A percentile compares a stretch with the other conserved stretches of the same genome.
These are phyloP conservation scores for Tephrocybe sp. DNA, from an alignment of 768 basidiomycete genomes.

Conservation along the genomic window DNA sequence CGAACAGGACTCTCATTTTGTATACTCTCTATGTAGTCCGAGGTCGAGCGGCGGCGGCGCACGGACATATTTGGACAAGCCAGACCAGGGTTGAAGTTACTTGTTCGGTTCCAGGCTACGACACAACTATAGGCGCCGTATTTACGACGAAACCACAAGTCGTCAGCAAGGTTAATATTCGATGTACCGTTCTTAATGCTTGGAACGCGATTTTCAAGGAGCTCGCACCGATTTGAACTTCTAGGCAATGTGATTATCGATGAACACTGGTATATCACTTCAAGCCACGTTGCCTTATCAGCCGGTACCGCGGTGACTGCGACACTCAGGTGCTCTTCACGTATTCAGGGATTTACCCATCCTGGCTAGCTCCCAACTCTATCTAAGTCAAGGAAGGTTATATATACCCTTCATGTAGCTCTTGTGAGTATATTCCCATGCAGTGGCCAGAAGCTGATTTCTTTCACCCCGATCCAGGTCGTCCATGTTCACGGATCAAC, in stretches of 20 bases:
- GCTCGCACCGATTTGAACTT: background rate
- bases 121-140: no score
- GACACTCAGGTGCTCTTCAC: background rate
- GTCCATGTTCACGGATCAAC: background rate
- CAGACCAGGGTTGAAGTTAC: background rate
- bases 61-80: background rate
- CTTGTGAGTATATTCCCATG: background rate
- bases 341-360: background rate
- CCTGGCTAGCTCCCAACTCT: background rate
- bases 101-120: background rate
- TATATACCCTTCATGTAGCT: no score
- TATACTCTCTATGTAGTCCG: background rate
- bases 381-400: background rate
- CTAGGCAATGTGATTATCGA: background rate
- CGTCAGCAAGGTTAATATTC: no score
- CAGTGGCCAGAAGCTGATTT: background rate
- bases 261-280: no score
- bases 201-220: background rate
- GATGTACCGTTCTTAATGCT: no score
- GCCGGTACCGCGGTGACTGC: background rate
- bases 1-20: no score
- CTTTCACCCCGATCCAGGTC: background rate
- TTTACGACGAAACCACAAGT: no score
- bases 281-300: background rate
- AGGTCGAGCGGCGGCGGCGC: background rate